Base-by-base conservation (phyloP, 805 yeast genomes). In the Kazachstania viticola region DNA sequence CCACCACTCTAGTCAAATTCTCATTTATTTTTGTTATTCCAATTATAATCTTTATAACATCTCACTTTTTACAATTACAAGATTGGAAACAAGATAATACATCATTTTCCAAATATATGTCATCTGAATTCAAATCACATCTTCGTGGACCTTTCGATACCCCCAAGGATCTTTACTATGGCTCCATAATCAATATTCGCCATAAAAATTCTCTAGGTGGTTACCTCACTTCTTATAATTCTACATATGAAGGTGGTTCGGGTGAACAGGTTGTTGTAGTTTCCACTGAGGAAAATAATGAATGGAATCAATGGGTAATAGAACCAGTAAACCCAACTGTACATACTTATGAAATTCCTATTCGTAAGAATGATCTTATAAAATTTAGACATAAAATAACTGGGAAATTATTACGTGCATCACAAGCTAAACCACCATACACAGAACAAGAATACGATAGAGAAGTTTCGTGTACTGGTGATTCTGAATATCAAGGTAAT, bases 381-480 rank as follows among this genome's bases (percentile, higher is more conserved):
- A 65, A 79, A 36, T 52, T 91, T n/a, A 73, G 71, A 60, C 97
- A 91, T 53, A 64, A 65, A 36, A 38, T 45, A 2, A 79, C 96
- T 1, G 71, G 76, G 12, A 73, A 73, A 39, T 71, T 80, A 28
- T 57, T 91, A 32, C 75, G 75, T 41, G 79, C 84, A 15, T 74
- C 81, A 38, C 41, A 54, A 2, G 61, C 69, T 31, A 73, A 87
- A 38, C 95, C 97, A 3, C 95, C 95, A 8, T 71, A 85, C 17
- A 71, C 88, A 8, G 94, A 83, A 49, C 91, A 83, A 48, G 97
- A 91, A 35, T 87, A 88, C 56, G 78, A 85, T 49, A 71, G 69
- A 41, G 94, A 85, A 55, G 94, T 85, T 1, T 69, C 82, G 17
- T 74, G 83, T 40, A 49, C 73, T 35, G 91, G 88, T 4, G 71